Conservation (phyloP, 2,329 filamentous ascomycete genomes). For the Elsinoe australis region DNA sequence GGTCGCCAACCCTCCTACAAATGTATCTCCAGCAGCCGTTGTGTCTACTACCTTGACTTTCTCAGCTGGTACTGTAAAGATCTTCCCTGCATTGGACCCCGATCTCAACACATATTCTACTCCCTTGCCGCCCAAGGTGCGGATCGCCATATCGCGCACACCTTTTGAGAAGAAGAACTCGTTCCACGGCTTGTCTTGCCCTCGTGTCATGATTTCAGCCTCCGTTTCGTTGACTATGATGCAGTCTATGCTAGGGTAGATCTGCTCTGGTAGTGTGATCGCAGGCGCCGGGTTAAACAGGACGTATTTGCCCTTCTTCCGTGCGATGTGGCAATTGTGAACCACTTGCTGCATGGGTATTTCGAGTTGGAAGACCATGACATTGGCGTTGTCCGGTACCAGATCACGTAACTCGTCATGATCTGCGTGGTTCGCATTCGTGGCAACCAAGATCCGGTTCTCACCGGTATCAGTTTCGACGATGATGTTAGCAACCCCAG, state of each 20-base stretch:
- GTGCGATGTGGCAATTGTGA: constrained; percentile 28
- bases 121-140: constrained; percentile 78
- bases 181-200: constrained; percentile 30
- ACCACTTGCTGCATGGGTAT: constrained; percentile 37
- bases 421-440: constrained; percentile 39
- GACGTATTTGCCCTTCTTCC: constrained; percentile 35
- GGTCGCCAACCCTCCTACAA: constrained; percentile 80
- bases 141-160: constrained; percentile 68
- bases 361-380: constrained; percentile 43
- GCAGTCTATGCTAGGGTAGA: constrained; percentile 63
- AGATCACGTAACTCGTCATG: constrained; percentile 30
- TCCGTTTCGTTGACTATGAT: constrained; percentile 89
- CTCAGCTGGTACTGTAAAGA: constrained; percentile 42
- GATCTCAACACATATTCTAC: constrained; percentile 49
- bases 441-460: constrained; percentile 44
- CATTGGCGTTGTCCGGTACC: constrained; percentile 34
- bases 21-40: constrained; percentile 89
- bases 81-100: neutral
- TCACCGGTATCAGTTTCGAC: constrained; percentile 43
- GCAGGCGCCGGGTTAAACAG: constrained; percentile 79
- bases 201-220: constrained; percentile 61
- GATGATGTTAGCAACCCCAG: constrained; percentile 43
- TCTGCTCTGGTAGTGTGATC: constrained; percentile 55
- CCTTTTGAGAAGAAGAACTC: constrained; percentile 58
- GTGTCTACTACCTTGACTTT: constrained; percentile 81